Base-by-base conservation (phyloP, 768 basidiomycete genomes). In the Leccinum subgranulosum region DNA sequence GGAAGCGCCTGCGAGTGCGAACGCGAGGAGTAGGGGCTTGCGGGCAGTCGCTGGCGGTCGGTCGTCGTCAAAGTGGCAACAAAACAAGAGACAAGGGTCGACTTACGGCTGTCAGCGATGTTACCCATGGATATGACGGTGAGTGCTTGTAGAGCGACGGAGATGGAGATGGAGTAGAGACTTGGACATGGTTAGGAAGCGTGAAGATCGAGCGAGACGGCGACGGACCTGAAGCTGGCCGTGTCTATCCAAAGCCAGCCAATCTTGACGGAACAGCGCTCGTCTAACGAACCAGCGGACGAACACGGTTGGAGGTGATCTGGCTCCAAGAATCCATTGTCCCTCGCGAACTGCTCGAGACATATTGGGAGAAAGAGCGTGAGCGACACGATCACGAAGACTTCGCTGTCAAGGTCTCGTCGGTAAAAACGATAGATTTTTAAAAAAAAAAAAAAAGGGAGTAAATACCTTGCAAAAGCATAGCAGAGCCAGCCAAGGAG, bases 71-170 rank as follows among this genome's bases (percentile, higher is more conserved):
- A 9, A 4, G 33, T 7, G 7, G 21, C 0, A 3, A 19, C 21
- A 21, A 45, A 23, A 23, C 6, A 11, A 23, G 10, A 23, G 10
- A 23, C 19, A 4, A 19, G 10, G 43, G 17, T 39, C 0, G 19
- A 78, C 90, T 57, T 64, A 95, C 94, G 86, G 60, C 90, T 84
- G 73, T 98, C 93, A 1, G 95, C 96, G 55, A 96, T 86, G 15
- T 85, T 85, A 7, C 93, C 92, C 80, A 97, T 90, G 6, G 95
- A 94, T 55, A 99, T 94, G 39, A 99, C 94, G 0, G 88, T 92
- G n/a, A 98, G 66, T 0, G 94, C 95, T 69, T 98, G 95, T 0
- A 96, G 72, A 0, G 88, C 88, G 1, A 98, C 95, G 1, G 91
- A 92, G 14, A 86, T 76, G 1, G 95, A 97, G 71, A 93, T 90